Conservation (phyloP, 2,329 filamentous ascomycete species). For the Aspergillus transmontanensis region DNA sequence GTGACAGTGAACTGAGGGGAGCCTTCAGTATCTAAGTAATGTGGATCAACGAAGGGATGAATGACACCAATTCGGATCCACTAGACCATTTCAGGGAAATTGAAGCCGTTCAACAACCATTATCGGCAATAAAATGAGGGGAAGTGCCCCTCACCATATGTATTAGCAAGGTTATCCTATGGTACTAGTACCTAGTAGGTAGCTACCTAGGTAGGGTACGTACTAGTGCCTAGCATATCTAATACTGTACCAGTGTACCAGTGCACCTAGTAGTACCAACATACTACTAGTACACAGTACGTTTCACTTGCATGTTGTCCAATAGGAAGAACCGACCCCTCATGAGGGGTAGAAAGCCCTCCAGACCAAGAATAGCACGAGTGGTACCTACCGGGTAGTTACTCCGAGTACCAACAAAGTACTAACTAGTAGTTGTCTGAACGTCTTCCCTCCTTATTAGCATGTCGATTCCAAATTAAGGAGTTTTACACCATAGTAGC, state of each 20-base stretch:
- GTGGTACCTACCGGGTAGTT: neutral
- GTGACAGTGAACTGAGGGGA: neutral
- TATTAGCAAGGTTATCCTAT: no score
- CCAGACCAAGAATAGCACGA: constrained; percentile 7
- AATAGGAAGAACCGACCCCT: constrained; percentile 12
- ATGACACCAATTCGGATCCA: constrained; percentile 3
- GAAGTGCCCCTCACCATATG: neutral
- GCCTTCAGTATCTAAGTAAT: neutral
- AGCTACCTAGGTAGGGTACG: no score
- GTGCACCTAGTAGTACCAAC: no score
- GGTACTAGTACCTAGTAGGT: no score
- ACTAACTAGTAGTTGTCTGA: no score
- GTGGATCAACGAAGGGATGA: neutral
- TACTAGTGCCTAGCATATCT: no score
- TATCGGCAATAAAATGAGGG: neutral
- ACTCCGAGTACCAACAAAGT: no score
- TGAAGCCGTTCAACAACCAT: neutral
- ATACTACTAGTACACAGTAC: neutral
- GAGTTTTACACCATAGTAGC: no score
- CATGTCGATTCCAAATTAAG: no score
- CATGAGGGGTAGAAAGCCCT: constrained; percentile 18
- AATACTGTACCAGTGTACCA: no score
- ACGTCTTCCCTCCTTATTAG: no score
- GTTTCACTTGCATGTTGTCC: neutral
- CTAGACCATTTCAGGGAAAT: no score